Conservation (phyloP, 768 basidiomycete genomes). For the Auricularia sp. region DNA sequence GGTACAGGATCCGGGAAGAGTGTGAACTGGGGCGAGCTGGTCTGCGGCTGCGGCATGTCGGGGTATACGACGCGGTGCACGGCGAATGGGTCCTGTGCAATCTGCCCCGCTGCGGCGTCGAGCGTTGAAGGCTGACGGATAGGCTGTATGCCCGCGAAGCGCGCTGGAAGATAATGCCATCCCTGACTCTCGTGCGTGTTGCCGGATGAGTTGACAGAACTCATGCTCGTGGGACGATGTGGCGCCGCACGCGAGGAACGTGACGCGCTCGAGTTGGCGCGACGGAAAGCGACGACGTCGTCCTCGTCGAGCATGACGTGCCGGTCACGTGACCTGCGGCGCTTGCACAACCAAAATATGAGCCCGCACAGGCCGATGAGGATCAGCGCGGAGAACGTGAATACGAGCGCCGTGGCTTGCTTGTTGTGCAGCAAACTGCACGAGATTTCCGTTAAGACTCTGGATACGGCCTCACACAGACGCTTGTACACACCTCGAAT, state of each 20-base stretch:
- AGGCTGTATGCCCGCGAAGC: neutral
- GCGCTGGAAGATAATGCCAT: neutral
- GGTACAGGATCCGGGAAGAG: neutral
- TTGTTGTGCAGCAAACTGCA: neutral
- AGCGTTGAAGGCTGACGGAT: neutral
- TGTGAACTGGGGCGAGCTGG: neutral
- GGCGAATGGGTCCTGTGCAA: neutral
- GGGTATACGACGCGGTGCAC: conserved; percentile 1
- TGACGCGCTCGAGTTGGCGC: neutral
- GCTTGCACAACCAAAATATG: neutral
- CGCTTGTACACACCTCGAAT: neutral
- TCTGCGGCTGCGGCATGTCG: neutral
- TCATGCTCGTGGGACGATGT: neutral
- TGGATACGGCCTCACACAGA: neutral
- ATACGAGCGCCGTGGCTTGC: neutral
- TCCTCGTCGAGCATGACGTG: neutral
- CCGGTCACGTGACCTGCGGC: neutral
- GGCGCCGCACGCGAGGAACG: neutral
- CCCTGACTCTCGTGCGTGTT: neutral
- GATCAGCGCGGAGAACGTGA: neutral
- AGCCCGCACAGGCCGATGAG: neutral
- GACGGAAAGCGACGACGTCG: neutral
- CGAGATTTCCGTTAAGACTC: neutral
- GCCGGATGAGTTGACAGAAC: neutral
- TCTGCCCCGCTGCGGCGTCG: neutral